Base-by-base conservation (phyloP, 2,329 filamentous ascomycete genomes). In the Apiospora pterosperma region DNA sequence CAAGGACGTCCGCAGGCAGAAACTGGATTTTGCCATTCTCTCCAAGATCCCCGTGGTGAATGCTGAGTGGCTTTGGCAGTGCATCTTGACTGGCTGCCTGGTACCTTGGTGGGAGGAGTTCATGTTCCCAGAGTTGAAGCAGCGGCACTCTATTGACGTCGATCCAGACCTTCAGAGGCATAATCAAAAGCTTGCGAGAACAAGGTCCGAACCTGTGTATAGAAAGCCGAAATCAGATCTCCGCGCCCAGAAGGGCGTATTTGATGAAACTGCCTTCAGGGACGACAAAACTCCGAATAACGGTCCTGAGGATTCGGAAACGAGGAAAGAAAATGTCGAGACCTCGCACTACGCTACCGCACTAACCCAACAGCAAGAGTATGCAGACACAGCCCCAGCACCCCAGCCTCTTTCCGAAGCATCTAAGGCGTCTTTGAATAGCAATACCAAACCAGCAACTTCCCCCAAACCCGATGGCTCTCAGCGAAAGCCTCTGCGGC, bases 61-160 rank as follows among this genome's bases (percentile, higher is more conserved):
- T 8, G 86, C 88, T 21, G 86, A 90, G 25, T 99, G 96, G 96
- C 81, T 99, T 3, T 96, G 92, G 89, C 85, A 90, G 62, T 96
- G 91, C 69, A 88, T 97, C 61, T 81, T 83, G 71, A 85, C 80
- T 0, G 86, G 86, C 5, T 79, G 70, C 67, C 77, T 79, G 4
- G 75, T 81, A 3, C 81, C 85, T 1, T 74, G 82, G 52, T 74
- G 82, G 48, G 78, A 81, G 42, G 69, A 75, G 7, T 86, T 78
- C 62, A 72, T 85, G 64, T 86, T 84, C 63, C 76, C 81, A 0
- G 80, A 84, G 66, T 71, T 86, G 34, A 77, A 75, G 61, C 75
- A 79, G 48, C 66, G 70, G 36, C 44, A 72, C 1, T 48, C 62
- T 4, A 66, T 64, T 11, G 66, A 64, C 21, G 59, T 60, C 7